A percentile compares a stretch with the other conserved stretches of the same genome.
Evolutionary conservation across 2,329 filamentous ascomycete genomes (phyloP).

Genomic region (Fusarium subtropicale): DNA sequence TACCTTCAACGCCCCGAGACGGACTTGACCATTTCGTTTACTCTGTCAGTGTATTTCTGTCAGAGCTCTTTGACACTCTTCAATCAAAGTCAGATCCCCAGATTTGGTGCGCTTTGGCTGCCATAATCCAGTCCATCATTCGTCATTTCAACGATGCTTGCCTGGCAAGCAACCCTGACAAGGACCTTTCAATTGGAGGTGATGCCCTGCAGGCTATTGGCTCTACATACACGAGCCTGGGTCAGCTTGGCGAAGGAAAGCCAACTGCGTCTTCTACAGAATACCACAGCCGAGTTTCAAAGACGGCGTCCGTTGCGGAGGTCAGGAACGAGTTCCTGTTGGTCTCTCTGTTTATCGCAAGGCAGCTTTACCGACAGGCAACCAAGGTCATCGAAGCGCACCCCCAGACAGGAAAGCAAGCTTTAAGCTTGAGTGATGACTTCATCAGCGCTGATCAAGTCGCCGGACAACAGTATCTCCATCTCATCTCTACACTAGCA

Average conservation of each 20-base stretch:
- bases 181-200: slow-evolving; percentile 32
- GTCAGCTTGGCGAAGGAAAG: slow-evolving; percentile 29
- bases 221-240: slow-evolving; percentile 48
- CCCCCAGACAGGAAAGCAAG: slow-evolving; percentile 29
- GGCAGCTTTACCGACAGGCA: slow-evolving; percentile 57
- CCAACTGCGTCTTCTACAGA: not conserved
- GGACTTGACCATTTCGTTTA: slow-evolving; percentile 57
- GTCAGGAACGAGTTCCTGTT: slow-evolving; percentile 55
- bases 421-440: slow-evolving; percentile 51
- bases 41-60: slow-evolving; percentile 52
- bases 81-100: slow-evolving; percentile 48
- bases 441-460: slow-evolving; percentile 46
- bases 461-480: slow-evolving; percentile 52
- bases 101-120: slow-evolving; percentile 55
- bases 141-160: slow-evolving; percentile 59
- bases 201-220: slow-evolving; percentile 43
- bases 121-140: slow-evolving; percentile 52
- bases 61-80: slow-evolving; percentile 54
- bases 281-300: slow-evolving; percentile 6
- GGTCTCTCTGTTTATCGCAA: slow-evolving; percentile 53
- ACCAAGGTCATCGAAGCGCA: slow-evolving; percentile 48
- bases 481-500: slow-evolving; percentile 53
- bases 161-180: slow-evolving; percentile 39
- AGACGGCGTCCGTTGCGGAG: slow-evolving; percentile 44
- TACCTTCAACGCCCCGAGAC: slow-evolving; percentile 45